phyloP scores from a whole-genome alignment of 768 basidiomycete genomes.

The Mrakia frigida region DNA sequence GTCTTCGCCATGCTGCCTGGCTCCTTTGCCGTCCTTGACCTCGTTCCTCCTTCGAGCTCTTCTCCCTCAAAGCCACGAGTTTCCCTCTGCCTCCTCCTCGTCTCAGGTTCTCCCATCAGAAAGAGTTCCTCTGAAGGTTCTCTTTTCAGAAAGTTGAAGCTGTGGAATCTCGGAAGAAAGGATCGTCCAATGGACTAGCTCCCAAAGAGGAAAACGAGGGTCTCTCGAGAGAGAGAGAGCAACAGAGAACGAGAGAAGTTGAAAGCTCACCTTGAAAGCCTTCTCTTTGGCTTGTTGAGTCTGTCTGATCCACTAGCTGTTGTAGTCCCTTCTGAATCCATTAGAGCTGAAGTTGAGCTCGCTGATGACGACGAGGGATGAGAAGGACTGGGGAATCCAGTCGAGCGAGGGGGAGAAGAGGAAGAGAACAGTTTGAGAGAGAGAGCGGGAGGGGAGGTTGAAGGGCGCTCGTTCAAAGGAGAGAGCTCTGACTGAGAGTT shows the following conservation, averaged over 20 bases:
- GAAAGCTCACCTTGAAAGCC: slow-evolving; percentile 5
- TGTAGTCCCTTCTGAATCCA: not conserved
- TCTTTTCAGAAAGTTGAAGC: too few species aligned
- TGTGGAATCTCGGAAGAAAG: too few species aligned
- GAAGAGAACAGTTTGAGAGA: not conserved
- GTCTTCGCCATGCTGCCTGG: too few species aligned
- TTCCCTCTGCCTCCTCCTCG: too few species aligned
- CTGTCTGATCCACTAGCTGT: not conserved
- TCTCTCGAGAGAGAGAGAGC: not conserved
- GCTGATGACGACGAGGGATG: not conserved
- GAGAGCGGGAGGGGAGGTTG: not conserved
- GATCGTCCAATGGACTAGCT: not conserved
- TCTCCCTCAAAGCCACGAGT: too few species aligned
- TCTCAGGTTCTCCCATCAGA: too few species aligned
- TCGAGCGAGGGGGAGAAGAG: too few species aligned
- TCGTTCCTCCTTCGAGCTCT: too few species aligned
- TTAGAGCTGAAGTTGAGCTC: not conserved
- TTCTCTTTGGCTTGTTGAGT: slow-evolving; percentile 5
- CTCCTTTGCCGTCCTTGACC: too few species aligned
- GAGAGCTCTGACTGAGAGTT: not conserved
- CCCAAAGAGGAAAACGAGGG: not conserved
- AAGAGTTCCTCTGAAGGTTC: too few species aligned
- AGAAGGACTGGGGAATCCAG: too few species aligned
- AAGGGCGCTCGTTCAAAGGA: not conserved
- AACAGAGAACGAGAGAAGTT: not conserved